A percentile compares a stretch with the other conserved stretches of the same genome.
These are phyloP conservation scores for Pyrenopolyporus hunteri DNA, from an alignment of 495 filamentous ascomycete species.

Conservation along the genomic window DNA sequence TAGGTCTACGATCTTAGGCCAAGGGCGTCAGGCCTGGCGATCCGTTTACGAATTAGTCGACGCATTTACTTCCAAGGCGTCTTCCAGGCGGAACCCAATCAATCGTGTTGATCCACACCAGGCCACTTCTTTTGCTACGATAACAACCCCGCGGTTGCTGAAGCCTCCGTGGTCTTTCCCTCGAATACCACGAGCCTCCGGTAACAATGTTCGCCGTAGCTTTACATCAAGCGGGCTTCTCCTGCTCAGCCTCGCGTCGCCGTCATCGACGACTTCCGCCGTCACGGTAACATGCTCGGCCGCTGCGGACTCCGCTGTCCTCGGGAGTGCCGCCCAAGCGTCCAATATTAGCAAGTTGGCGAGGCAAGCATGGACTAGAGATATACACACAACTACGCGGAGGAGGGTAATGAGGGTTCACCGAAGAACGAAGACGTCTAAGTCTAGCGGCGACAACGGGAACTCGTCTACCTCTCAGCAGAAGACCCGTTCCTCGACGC, in stretches of 20 bases:
- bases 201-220: slow-evolving; percentile 46
- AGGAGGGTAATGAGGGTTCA: slow-evolving; percentile 35
- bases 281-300: slow-evolving; percentile 50
- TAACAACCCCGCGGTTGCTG: slow-evolving; percentile 21
- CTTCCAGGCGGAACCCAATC: slow-evolving; percentile 35
- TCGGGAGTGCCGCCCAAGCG: slow-evolving; percentile 40
- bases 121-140: slow-evolving; percentile 23
- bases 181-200: slow-evolving; percentile 24
- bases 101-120: slow-evolving; percentile 31
- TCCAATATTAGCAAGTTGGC: slow-evolving; percentile 49
- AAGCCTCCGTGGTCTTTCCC: slow-evolving; percentile 36
- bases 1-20: slow-evolving; percentile 52
- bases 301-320: slow-evolving; percentile 48
- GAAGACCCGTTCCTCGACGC: slow-evolving; percentile 19
- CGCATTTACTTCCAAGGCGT: slow-evolving; percentile 44
- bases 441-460: slow-evolving; percentile 21
- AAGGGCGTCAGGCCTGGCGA: slow-evolving; percentile 53
- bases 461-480: slow-evolving; percentile 21
- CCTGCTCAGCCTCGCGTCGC: slow-evolving; percentile 47
- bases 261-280: slow-evolving; percentile 45
- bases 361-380: slow-evolving; percentile 44
- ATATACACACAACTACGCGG: slow-evolving; percentile 36
- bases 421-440: slow-evolving; percentile 50
- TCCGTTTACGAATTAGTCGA: slow-evolving; percentile 50
- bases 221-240: slow-evolving; percentile 54